These are phyloP conservation scores for Phytophthora hybrid DNA, from an alignment of 352 stramenopile genomes.

Conservation along the genomic window DNA sequence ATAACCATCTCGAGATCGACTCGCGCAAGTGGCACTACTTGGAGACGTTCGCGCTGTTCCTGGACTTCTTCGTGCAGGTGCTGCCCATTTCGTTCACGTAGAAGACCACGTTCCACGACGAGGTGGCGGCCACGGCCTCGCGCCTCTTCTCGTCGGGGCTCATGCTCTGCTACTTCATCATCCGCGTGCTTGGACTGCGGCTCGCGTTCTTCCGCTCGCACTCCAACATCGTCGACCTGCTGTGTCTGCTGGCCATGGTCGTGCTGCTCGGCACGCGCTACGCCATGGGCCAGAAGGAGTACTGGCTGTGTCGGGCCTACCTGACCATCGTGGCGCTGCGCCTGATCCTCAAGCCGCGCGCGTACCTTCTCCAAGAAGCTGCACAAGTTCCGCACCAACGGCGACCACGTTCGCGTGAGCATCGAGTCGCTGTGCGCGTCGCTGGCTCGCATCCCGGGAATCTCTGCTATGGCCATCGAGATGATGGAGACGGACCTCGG, in stretches of 20 bases:
- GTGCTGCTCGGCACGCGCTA: slow-evolving; percentile 61
- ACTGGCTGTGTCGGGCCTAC: slow-evolving; percentile 78
- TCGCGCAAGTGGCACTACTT: no score
- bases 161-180: slow-evolving; percentile 86
- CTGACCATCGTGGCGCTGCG: slow-evolving; percentile 70
- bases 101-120: slow-evolving; percentile 63
- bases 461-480: slow-evolving; percentile 84
- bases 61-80: no score
- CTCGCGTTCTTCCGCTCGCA: slow-evolving; percentile 81
- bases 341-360: slow-evolving; percentile 85
- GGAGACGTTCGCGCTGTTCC: no score
- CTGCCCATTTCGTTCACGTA: slow-evolving; percentile 82
- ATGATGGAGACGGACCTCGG: slow-evolving; percentile 92
- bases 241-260: slow-evolving; percentile 77
- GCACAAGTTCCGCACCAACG: slow-evolving; percentile 88
- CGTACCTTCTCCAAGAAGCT: slow-evolving; percentile 90
- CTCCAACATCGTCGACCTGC: slow-evolving; percentile 83
- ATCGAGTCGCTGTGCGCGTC: slow-evolving; percentile 87
- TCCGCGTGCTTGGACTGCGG: slow-evolving; percentile 77
- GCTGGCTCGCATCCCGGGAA: slow-evolving; percentile 81
- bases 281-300: slow-evolving; percentile 66
- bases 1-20: no score
- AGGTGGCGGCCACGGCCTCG: slow-evolving; percentile 73
- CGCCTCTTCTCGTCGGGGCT: slow-evolving; percentile 78
- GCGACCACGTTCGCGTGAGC: slow-evolving; percentile 87